A percentile compares a stretch with the other conserved stretches of the same genome.
Evolutionary conservation across 345 rosid genomes (phyloP).

Genomic region (Eutrema yunnanense): DNA sequence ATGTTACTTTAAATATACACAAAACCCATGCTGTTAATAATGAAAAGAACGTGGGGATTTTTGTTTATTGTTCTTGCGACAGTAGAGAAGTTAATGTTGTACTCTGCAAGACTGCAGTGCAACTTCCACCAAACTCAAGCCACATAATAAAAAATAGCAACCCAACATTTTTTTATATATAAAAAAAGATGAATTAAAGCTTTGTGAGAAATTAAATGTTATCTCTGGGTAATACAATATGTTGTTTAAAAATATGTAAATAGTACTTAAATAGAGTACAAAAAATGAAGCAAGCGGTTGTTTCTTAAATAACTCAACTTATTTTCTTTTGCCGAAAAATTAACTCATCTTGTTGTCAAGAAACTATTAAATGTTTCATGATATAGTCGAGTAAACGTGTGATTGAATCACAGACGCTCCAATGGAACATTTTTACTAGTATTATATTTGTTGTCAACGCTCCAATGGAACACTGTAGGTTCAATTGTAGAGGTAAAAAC

Average conservation of each 20-base stretch:
- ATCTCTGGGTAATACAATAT: not conserved
- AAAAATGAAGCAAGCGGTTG: not conserved
- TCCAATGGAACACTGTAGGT: not conserved
- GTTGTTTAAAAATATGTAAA: not conserved
- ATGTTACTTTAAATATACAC: not conserved
- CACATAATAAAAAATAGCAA: not conserved
- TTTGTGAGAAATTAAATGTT: not conserved
- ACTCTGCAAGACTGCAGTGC: not conserved
- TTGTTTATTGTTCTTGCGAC: not conserved
- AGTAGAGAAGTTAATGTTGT: not conserved
- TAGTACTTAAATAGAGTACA: not conserved
- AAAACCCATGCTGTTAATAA: constrained; percentile 10
- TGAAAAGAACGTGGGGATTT: constrained; percentile 1
- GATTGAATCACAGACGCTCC: not conserved
- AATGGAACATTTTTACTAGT: not conserved
- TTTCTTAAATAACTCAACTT: not conserved
- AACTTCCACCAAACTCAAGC: constrained; percentile 23
- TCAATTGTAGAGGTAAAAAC: not conserved
- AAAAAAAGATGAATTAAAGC: not conserved
- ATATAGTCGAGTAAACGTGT: constrained; percentile 4
- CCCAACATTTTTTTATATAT: too few relatives aligned
- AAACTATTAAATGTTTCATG: not conserved
- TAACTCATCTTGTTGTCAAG: constrained; percentile 7
- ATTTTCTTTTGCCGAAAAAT: not conserved
- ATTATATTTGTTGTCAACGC: too few relatives aligned